Conservation (phyloP, 768 basidiomycete genomes). For the Tulasnella sp. region DNA sequence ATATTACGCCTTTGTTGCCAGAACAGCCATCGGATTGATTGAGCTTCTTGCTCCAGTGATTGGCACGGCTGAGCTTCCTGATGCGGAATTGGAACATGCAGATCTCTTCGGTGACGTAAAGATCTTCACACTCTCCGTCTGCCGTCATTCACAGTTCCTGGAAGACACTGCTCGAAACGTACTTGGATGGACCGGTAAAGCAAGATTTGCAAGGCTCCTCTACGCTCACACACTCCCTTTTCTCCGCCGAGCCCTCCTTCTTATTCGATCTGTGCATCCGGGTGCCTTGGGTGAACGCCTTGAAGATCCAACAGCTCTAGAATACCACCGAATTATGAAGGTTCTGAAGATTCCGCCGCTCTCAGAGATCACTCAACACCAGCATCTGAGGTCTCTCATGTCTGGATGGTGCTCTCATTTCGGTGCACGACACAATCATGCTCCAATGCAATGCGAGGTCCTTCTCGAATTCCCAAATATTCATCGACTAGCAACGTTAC, state of each 20-base stretch:
- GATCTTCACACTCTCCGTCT: slow-evolving; percentile 84
- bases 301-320: slow-evolving; percentile 26
- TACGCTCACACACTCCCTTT: slow-evolving; percentile 87
- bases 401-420: slow-evolving; percentile 87
- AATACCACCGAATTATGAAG: slow-evolving; percentile 65
- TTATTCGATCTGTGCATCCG: slow-evolving; percentile 64
- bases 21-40: slow-evolving; percentile 75
- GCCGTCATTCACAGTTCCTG: slow-evolving; percentile 76
- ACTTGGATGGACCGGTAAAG: slow-evolving; percentile 70
- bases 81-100: slow-evolving; percentile 19
- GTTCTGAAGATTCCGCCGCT: slow-evolving; percentile 71
- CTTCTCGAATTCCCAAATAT: slow-evolving; percentile 64
- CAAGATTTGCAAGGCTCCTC: slow-evolving; percentile 69
- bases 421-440: slow-evolving; percentile 63
- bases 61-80: not conserved
- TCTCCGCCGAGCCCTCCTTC: slow-evolving; percentile 73
- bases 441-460: slow-evolving; percentile 52
- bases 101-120: slow-evolving; percentile 69
- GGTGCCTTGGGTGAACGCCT: slow-evolving; percentile 44
- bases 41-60: slow-evolving; percentile 53
- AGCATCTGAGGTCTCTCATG: slow-evolving; percentile 77
- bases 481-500: slow-evolving; percentile 74
- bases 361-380: slow-evolving; percentile 48
- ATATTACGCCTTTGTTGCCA: slow-evolving; percentile 82
- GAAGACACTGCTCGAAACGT: slow-evolving; percentile 72